Conservation (phyloP, 495 filamentous ascomycete genomes). For the Alectoria sarmentosa region DNA sequence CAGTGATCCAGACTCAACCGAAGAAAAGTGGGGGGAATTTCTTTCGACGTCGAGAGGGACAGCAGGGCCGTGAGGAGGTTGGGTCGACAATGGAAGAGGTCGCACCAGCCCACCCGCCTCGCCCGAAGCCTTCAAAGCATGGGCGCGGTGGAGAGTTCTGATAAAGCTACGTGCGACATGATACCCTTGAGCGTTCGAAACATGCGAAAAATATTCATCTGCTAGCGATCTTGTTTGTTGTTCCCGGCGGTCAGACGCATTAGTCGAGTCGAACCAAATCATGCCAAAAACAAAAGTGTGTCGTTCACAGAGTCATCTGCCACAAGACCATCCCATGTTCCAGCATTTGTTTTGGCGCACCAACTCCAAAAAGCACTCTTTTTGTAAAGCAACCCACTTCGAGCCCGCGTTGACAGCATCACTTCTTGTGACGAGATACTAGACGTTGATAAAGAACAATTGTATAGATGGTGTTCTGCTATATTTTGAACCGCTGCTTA, state of each 20-base stretch:
- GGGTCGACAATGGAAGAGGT: background rate
- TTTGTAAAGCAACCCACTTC: too few relatives aligned
- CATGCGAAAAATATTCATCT: too few relatives aligned
- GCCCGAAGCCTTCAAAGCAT: background rate
- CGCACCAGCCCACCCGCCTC: constrained; percentile 5
- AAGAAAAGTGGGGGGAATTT: background rate
- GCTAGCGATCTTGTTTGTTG: background rate
- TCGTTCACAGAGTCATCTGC: too few relatives aligned
- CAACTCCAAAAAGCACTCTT: too few relatives aligned
- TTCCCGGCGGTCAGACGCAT: background rate
- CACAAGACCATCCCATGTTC: too few relatives aligned
- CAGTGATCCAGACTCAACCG: background rate
- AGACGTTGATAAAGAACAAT: too few relatives aligned
- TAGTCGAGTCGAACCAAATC: background rate
- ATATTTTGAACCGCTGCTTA: too few relatives aligned
- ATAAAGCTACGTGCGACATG: background rate
- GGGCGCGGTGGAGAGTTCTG: background rate
- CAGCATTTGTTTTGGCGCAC: too few relatives aligned
- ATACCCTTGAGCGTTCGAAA: background rate
- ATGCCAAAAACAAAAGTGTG: background rate
- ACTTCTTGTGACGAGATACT: too few relatives aligned
- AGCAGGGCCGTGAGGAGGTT: background rate
- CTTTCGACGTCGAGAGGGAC: background rate
- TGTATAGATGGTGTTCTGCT: too few relatives aligned
- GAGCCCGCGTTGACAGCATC: too few relatives aligned